Evolutionary conservation across 257 asterid species (phyloP).

Genomic region (Paulownia fortunei): DNA sequence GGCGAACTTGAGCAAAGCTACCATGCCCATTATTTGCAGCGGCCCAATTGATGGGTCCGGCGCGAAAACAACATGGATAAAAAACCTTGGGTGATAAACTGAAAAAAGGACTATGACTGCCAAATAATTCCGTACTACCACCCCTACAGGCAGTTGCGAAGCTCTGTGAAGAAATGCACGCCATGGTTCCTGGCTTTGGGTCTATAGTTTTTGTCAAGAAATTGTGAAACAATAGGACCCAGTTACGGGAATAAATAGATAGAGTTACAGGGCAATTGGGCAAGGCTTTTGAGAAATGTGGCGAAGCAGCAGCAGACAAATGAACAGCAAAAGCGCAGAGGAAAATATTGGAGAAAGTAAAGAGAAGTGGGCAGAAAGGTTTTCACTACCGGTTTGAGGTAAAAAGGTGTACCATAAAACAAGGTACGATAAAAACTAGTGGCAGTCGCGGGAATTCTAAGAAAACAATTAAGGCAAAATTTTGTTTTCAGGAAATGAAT

Average conservation of each 20-base stretch:
- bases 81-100: conserved; percentile 36
- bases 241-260: background rate
- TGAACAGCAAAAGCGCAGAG: background rate
- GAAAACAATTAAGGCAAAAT: no score
- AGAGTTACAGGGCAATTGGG: background rate
- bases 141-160: conserved; percentile 7
- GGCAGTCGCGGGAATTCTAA: background rate
- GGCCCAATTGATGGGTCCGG: conserved; percentile 34
- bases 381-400: background rate
- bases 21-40: conserved; percentile 18
- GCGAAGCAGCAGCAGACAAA: background rate
- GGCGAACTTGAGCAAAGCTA: conserved; percentile 28
- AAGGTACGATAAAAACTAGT: background rate
- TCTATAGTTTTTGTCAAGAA: background rate
- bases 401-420: background rate
- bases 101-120: conserved; percentile 1
- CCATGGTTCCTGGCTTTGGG: conserved; percentile 14
- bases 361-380: background rate
- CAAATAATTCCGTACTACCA: conserved; percentile 26
- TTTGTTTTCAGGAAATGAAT: no score
- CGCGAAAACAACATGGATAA: conserved; percentile 20
- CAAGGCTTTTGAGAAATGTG: background rate
- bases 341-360: background rate
- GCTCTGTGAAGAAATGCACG: conserved; percentile 31
- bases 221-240: background rate